Conservation (phyloP, 768 basidiomycete species). For the Russula sp. region DNA sequence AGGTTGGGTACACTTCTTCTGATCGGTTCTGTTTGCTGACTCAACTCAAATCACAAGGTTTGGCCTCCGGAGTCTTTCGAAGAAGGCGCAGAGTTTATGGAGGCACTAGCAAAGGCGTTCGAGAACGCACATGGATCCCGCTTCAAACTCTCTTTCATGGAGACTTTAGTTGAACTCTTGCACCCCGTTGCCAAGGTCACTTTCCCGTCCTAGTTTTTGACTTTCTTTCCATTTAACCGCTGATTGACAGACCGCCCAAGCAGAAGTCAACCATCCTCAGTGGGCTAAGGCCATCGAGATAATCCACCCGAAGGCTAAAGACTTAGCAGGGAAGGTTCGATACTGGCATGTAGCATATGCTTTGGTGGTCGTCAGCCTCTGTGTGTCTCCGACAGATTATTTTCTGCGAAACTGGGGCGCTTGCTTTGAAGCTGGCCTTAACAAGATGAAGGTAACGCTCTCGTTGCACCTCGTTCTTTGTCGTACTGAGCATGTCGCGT, state of each 20-base stretch:
- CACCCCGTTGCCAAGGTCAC: slow-evolving; percentile 86
- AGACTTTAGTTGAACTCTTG: slow-evolving; percentile 69
- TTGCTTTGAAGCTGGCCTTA: slow-evolving; percentile 67
- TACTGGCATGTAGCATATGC: slow-evolving; percentile 91
- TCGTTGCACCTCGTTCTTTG: slow-evolving; percentile 14
- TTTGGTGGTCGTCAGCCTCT: slow-evolving; percentile 75
- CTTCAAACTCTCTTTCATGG: slow-evolving; percentile 82
- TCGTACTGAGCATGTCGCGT: not conserved
- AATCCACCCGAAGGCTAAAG: slow-evolving; percentile 76
- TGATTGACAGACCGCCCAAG: slow-evolving; percentile 73
- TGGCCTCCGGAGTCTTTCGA: slow-evolving; percentile 94
- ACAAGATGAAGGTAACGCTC: slow-evolving; percentile 73
- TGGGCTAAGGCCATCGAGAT: slow-evolving; percentile 91
- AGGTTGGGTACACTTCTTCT: slow-evolving; percentile 43
- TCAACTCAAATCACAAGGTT: slow-evolving; percentile 49
- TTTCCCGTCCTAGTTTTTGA: slow-evolving; percentile 1
- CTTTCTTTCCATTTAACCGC: not conserved
- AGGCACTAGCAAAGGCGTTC: slow-evolving; percentile 78
- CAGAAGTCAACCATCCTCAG: slow-evolving; percentile 91
- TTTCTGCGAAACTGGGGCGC: slow-evolving; percentile 79
- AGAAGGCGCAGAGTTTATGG: slow-evolving; percentile 88
- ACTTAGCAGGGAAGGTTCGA: slow-evolving; percentile 83
- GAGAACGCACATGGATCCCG: slow-evolving; percentile 78
- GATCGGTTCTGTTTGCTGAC: slow-evolving; percentile 3
- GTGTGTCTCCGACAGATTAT: slow-evolving; percentile 81